These are phyloP conservation scores for Aureobasidium sp. DNA, from an alignment of 2,329 filamentous ascomycete species.

Conservation along the genomic window DNA sequence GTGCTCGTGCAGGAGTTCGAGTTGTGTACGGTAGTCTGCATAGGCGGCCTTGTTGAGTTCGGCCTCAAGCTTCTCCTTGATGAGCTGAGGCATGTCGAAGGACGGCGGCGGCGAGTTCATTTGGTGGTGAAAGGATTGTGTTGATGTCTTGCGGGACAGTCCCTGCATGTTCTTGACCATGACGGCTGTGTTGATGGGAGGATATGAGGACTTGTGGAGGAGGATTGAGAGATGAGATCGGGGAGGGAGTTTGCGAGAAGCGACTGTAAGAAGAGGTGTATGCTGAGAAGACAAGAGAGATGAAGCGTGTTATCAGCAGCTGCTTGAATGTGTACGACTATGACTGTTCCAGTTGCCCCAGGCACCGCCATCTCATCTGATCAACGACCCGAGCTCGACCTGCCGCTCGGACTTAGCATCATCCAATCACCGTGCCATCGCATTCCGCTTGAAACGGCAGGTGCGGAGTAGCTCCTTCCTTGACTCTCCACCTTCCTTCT, in stretches of 20 bases:
- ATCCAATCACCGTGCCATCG: constrained; percentile 7
- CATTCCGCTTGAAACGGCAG: constrained; percentile 10
- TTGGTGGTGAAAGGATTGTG: constrained; percentile 5
- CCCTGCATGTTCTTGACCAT: constrained; percentile 14
- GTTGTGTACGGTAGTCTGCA: constrained; percentile 24
- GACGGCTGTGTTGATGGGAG: background rate
- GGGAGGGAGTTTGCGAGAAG: background rate
- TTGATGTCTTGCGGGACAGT: constrained; percentile 10
- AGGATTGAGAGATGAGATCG: too few relatives aligned
- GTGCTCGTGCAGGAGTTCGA: constrained; percentile 7
- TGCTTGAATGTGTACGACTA: background rate
- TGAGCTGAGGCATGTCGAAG: background rate
- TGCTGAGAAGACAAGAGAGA: background rate
- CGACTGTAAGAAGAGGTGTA: background rate
- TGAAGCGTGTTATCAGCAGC: constrained; percentile 1
- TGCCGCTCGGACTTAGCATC: background rate
- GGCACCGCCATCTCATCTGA: background rate
- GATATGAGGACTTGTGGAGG: background rate
- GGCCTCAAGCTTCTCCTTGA: constrained; percentile 6
- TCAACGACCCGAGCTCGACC: background rate
- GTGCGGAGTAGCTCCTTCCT: background rate
- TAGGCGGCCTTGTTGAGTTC: background rate
- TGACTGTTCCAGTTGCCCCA: constrained; percentile 9
- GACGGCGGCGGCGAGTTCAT: constrained; percentile 4
- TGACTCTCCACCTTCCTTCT: background rate